Evolutionary conservation across 164 flowering plant species (phyloP).

Genomic region (Cinnamomum chago): DNA sequence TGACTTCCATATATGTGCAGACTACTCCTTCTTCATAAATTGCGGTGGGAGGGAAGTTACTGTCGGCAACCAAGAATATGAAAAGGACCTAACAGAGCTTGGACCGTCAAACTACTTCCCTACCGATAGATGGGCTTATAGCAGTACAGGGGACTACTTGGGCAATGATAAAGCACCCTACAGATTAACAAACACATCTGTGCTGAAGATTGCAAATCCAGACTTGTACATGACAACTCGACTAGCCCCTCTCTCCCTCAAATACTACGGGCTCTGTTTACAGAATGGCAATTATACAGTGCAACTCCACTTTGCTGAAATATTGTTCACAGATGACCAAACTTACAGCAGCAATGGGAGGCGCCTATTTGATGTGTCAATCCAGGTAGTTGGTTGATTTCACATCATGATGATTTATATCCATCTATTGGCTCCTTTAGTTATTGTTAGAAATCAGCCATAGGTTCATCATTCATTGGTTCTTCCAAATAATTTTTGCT

Average conservation of each 20-base stretch:
- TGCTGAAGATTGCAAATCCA: slow-evolving; percentile 4
- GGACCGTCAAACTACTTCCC: slow-evolving; percentile 41
- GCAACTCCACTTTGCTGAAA: slow-evolving; percentile 16
- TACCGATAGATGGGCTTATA: slow-evolving; percentile 13
- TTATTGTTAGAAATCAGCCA: background rate
- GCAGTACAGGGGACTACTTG: slow-evolving; percentile 11
- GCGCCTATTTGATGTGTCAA: slow-evolving; percentile 12
- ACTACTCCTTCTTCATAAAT: slow-evolving; percentile 38
- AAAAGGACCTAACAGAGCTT: slow-evolving; percentile 29
- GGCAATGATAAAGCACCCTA: background rate
- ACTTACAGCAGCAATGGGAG: slow-evolving; percentile 6
- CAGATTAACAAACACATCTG: slow-evolving; percentile 1
- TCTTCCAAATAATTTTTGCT: background rate
- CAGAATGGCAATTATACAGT: slow-evolving; percentile 10
- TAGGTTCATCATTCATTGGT: background rate
- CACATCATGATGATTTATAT: background rate
- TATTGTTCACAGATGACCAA: slow-evolving; percentile 4
- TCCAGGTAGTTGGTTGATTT: slow-evolving; percentile 5
- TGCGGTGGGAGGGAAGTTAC: slow-evolving; percentile 32
- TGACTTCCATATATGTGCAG: slow-evolving; percentile 4
- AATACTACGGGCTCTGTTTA: slow-evolving; percentile 10
- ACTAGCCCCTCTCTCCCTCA: slow-evolving; percentile 6
- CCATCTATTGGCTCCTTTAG: background rate
- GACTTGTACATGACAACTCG: slow-evolving; percentile 13
- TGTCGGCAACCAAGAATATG: slow-evolving; percentile 39